Evolutionary conservation across 106 monocot genomes (phyloP).

Genomic region (Acorus gramineus): DNA sequence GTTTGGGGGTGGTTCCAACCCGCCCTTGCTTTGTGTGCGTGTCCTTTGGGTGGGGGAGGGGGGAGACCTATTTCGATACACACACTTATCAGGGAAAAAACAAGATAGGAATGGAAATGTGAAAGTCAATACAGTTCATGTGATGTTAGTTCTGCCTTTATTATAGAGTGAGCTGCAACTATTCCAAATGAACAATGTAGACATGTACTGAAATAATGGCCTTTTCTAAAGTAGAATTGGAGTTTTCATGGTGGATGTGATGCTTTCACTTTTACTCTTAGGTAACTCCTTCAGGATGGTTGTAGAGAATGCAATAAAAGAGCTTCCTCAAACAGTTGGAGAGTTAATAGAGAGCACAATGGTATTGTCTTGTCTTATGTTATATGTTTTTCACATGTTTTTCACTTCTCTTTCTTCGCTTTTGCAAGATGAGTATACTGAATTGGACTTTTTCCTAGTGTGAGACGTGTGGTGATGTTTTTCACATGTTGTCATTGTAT

Average conservation of each 20-base stretch:
- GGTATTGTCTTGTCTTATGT: slow-evolving; percentile 23
- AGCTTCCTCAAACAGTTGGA: background rate
- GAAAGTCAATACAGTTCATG: background rate
- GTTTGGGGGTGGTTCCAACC: no score
- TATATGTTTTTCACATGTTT: slow-evolving; percentile 7
- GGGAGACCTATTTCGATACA: no score
- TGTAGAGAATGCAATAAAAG: background rate
- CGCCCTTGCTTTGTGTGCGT: no score
- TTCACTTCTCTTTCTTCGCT: no score
- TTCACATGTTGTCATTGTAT: no score
- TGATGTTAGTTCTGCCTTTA: background rate
- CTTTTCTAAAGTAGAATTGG: background rate
- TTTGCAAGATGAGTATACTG: no score
- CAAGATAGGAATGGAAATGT: background rate
- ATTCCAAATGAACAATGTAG: background rate
- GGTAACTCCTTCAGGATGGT: background rate
- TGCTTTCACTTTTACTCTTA: background rate
- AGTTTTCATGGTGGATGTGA: background rate
- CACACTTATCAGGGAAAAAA: no score
- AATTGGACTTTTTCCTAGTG: background rate
- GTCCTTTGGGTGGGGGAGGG: no score
- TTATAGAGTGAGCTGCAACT: background rate
- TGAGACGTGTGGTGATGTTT: background rate
- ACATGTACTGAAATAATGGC: background rate
- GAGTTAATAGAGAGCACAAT: slow-evolving; percentile 4